phyloP scores from a whole-genome alignment of 176 grass and related monocot genomes.

The Canna indica region DNA sequence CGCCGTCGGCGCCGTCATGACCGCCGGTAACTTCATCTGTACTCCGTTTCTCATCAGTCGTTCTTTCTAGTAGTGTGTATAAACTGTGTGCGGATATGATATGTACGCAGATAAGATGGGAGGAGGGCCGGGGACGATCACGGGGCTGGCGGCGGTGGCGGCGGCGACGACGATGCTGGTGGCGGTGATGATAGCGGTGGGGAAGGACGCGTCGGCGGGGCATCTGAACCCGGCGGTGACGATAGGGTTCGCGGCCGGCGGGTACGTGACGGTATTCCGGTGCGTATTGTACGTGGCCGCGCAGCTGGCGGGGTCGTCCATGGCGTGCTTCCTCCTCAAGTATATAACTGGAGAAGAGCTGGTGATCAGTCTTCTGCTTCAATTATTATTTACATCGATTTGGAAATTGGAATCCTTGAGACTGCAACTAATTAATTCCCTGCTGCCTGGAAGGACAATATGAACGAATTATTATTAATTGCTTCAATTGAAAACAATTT shows the following conservation, averaged over 20 bases:
- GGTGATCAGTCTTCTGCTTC: background rate
- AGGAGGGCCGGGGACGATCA: conserved; percentile 36
- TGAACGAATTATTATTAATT: no score
- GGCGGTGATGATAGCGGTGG: conserved; percentile 51
- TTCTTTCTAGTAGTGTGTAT: no score
- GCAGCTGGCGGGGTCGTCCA: conserved; percentile 45
- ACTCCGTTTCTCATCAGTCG: no score
- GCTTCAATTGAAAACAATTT: background rate
- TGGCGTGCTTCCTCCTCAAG: conserved; percentile 58
- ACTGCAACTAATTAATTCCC: no score
- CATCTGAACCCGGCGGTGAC: conserved; percentile 84
- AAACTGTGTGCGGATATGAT: no score
- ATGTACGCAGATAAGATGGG: conserved; percentile 35
- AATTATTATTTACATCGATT: background rate
- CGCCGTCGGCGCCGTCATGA: conserved; percentile 62
- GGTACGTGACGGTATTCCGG: conserved; percentile 62
- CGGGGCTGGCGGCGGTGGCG: conserved; percentile 51
- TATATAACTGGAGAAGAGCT: conserved; percentile 35
- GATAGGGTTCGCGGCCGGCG: conserved; percentile 40
- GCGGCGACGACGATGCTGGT: conserved; percentile 51
- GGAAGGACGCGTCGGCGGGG: conserved; percentile 55
- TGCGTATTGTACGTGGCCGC: conserved; percentile 38
- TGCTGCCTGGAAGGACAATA: no score
- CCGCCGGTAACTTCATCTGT: conserved; percentile 28
- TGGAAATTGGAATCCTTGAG: no score